phyloP scores from a whole-genome alignment of 257 asterid species.

The Thymus quinquecostatus region DNA sequence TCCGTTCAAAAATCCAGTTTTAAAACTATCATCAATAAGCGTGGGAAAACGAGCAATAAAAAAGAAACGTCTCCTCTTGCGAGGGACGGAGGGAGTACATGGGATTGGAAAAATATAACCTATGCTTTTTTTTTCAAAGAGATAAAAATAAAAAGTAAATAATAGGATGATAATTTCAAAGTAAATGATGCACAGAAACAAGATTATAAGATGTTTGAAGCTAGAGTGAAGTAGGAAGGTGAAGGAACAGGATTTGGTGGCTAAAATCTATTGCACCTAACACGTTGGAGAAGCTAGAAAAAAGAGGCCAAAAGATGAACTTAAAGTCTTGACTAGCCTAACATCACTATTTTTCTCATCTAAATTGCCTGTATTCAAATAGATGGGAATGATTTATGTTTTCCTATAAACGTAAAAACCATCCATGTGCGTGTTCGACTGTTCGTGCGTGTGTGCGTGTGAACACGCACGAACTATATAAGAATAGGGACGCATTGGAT shows the following conservation, averaged over 20 bases:
- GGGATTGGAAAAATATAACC: constrained; percentile 17
- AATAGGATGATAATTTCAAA: constrained; percentile 27
- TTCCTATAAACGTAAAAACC: constrained; percentile 34
- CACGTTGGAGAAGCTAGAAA: constrained; percentile 17
- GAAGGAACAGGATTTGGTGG: constrained; percentile 16
- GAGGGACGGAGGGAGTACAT: not conserved
- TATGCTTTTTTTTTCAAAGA: not conserved
- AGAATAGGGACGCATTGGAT: not conserved
- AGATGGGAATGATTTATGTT: constrained; percentile 27
- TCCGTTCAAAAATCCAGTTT: too few relatives aligned
- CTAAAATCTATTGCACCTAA: constrained; percentile 22
- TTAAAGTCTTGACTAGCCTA: constrained; percentile 18
- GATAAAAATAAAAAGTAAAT: constrained; percentile 12
- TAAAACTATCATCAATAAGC: too few relatives aligned
- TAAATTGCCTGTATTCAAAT: constrained; percentile 18
- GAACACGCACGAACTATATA: too few relatives aligned
- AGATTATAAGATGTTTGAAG: not conserved
- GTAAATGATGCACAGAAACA: not conserved
- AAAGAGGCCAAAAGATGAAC: constrained; percentile 10
- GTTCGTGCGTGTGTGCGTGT: not conserved
- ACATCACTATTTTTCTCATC: constrained; percentile 1
- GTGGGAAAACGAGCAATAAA: too few relatives aligned
- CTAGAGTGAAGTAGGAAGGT: constrained; percentile 1
- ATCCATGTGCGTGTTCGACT: constrained; percentile 13
- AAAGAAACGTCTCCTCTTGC: too few relatives aligned